Conservation (phyloP, 768 basidiomycete species). For the Mycena pura region DNA sequence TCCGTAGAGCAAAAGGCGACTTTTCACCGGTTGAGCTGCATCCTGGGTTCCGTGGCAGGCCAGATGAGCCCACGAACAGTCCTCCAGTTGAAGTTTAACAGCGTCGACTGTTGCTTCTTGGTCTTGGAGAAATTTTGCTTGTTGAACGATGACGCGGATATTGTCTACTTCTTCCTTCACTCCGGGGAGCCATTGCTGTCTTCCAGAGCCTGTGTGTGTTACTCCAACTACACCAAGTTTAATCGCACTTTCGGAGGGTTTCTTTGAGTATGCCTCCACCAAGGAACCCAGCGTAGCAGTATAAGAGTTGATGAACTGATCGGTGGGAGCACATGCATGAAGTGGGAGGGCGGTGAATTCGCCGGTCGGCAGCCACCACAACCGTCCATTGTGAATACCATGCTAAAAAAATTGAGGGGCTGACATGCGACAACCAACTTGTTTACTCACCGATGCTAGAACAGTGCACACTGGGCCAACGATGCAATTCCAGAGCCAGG, state of each 20-base stretch:
- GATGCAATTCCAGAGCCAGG: background rate
- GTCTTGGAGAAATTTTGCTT: background rate
- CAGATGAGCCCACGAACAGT: background rate
- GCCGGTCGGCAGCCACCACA: constrained; percentile 3
- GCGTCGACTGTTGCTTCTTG: background rate
- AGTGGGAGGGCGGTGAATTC: background rate
- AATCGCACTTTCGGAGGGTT: background rate
- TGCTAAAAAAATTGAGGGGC: background rate
- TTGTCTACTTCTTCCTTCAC: background rate
- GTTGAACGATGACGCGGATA: background rate
- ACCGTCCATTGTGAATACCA: background rate
- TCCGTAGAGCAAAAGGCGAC: constrained; percentile 28
- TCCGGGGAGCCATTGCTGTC: background rate
- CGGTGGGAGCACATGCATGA: constrained; percentile 1
- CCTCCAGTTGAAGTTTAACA: background rate
- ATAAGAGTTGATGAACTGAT: background rate
- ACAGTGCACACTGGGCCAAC: background rate
- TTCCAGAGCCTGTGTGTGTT: background rate
- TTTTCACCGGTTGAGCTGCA: constrained; percentile 9
- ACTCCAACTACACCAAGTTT: constrained; percentile 3
- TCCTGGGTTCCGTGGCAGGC: background rate
- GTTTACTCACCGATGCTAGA: background rate
- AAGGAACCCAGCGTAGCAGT: background rate
- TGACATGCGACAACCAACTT: background rate
- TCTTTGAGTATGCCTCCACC: background rate